Conservation (phyloP, 352 stramenopile species). For the Phytopythium sindhum region DNA sequence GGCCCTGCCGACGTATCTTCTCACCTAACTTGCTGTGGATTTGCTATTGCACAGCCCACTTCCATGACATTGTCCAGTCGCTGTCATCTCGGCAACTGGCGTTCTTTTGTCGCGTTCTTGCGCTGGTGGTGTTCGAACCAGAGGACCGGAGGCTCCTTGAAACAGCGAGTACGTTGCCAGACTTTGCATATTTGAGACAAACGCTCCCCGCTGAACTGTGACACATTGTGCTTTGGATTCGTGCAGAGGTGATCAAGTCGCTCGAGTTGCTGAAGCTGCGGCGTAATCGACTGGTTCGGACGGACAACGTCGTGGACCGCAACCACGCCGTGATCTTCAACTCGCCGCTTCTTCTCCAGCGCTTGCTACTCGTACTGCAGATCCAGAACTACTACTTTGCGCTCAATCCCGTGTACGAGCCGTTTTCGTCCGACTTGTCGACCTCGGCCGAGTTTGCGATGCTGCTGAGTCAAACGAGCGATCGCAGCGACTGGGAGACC, state of each 20-base stretch:
- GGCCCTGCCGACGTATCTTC: background rate
- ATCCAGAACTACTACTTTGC: constrained; percentile 87
- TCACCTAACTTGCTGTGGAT: background rate
- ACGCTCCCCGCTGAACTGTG: constrained; percentile 9
- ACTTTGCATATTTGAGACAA: background rate
- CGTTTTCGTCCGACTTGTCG: constrained; percentile 77
- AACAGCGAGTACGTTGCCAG: constrained; percentile 64
- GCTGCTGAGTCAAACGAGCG: constrained; percentile 67
- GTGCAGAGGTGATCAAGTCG: constrained; percentile 90
- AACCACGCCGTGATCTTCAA: constrained; percentile 94
- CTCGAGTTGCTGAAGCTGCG: constrained; percentile 90
- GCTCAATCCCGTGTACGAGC: constrained; percentile 78
- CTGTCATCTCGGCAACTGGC: constrained; percentile 92
- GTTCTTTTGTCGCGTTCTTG: constrained; percentile 95
- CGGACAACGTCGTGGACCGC: constrained; percentile 87
- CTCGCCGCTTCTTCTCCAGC: constrained; percentile 63
- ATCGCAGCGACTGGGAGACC: constrained; percentile 71
- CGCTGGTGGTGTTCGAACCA: constrained; percentile 94
- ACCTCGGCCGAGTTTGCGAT: constrained; percentile 81
- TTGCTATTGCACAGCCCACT: constrained; percentile 51
- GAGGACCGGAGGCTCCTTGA: constrained; percentile 93
- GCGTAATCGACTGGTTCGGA: constrained; percentile 66
- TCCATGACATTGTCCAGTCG: constrained; percentile 87
- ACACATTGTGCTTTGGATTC: constrained; percentile 2
- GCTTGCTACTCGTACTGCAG: constrained; percentile 67